Conservation (phyloP, 345 rosid species). For the Salix dunnii region DNA sequence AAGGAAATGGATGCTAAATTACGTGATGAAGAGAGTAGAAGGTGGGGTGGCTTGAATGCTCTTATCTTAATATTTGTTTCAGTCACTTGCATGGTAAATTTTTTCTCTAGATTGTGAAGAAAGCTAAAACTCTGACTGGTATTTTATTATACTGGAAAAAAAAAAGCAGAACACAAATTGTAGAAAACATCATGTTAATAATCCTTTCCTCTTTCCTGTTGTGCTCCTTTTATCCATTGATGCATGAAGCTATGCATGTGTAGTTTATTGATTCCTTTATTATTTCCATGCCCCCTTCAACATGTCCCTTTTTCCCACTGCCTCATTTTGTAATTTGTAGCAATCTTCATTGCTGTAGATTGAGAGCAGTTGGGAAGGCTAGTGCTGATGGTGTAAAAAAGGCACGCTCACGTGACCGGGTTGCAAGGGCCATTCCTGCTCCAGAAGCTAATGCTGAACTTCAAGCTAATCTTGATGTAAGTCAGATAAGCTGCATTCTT, state of each 20-base stretch:
- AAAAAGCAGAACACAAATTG: neutral
- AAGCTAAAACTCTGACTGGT: no score
- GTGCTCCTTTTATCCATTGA: neutral
- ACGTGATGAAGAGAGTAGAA: constrained; percentile 35
- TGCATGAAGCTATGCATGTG: neutral
- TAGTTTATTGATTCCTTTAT: neutral
- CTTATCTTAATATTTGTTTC: neutral
- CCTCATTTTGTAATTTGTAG: neutral
- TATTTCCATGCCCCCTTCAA: no score
- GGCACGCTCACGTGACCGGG: constrained; percentile 25
- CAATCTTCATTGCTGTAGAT: constrained; percentile 14
- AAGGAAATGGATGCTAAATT: constrained; percentile 37
- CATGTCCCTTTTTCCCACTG: neutral
- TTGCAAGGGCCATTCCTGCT: constrained; percentile 25
- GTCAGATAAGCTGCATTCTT: constrained; percentile 25
- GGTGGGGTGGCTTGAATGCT: constrained; percentile 11
- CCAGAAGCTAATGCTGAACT: constrained; percentile 34
- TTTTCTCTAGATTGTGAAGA: no score
- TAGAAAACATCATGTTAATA: neutral
- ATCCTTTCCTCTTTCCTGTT: neutral
- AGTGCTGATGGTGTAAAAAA: constrained; percentile 24
- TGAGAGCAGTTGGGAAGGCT: constrained; percentile 26
- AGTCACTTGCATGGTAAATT: no score
- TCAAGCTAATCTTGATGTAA: constrained; percentile 33
- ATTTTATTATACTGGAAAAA: neutral